These are phyloP conservation scores for Metroxylon sagu DNA, from an alignment of 176 grass and related monocot species.

Conservation along the genomic window DNA sequence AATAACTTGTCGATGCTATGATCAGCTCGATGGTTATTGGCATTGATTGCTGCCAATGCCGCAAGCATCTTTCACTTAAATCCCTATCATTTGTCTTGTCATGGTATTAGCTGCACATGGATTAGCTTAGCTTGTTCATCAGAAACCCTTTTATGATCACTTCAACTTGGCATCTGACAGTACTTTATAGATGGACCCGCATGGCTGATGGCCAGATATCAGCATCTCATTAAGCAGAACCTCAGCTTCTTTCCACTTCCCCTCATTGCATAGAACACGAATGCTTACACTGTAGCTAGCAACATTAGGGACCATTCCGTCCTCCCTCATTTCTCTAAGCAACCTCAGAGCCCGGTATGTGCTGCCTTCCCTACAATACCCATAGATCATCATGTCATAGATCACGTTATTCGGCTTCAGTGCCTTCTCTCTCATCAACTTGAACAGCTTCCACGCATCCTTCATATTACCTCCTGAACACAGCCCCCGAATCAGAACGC, in stretches of 20 bases:
- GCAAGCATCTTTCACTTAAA: no score
- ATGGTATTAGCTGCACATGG: no score
- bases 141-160: background rate
- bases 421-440: conserved; percentile 41
- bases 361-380: conserved; percentile 59
- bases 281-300: conserved; percentile 54
- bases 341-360: conserved; percentile 44
- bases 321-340: conserved; percentile 39
- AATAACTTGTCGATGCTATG: no score
- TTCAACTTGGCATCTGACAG: conserved; percentile 35
- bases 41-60: no score
- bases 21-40: no score
- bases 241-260: conserved; percentile 47
- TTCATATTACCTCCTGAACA: conserved; percentile 60
- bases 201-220: conserved; percentile 29
- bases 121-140: no score
- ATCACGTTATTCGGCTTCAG: conserved; percentile 36
- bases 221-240: conserved; percentile 42
- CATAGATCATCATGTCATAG: conserved; percentile 70
- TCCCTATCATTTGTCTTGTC: no score
- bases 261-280: conserved; percentile 54
- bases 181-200: conserved; percentile 25
- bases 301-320: conserved; percentile 47
- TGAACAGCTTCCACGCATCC: conserved; percentile 56
- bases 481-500: conserved; percentile 41